These are phyloP conservation scores for Amanita thiersii DNA, from an alignment of 768 basidiomycete species.

Conservation along the genomic window DNA sequence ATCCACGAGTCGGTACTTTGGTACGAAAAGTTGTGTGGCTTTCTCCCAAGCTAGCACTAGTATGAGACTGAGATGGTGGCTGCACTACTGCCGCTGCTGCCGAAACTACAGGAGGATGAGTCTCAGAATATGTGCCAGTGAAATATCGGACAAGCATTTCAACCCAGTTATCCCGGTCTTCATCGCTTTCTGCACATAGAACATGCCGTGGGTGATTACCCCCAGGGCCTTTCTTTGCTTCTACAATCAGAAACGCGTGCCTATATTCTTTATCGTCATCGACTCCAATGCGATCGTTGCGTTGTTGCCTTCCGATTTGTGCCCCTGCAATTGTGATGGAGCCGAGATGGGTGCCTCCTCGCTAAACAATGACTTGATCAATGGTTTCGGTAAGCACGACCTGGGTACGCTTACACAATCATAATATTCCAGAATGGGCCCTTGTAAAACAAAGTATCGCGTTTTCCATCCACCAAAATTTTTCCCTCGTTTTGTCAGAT, in stretches of 20 bases:
- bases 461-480: conserved; percentile 99
- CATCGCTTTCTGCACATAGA: conserved; percentile 92
- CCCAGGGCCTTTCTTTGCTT: conserved; percentile 66
- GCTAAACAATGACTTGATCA: conserved; percentile 38
- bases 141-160: conserved; percentile 87
- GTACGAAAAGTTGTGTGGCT: conserved; percentile 19
- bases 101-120: conserved; percentile 36
- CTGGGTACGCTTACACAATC: conserved; percentile 81
- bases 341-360: conserved; percentile 86
- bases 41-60: conserved; percentile 44
- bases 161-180: conserved; percentile 92
- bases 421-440: conserved; percentile 88
- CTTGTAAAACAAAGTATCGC: conserved; percentile 89
- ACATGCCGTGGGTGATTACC: conserved; percentile 79
- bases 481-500: conserved; percentile 92
- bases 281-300: conserved; percentile 39
- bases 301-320: conserved; percentile 93
- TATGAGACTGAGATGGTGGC: conserved; percentile 38
- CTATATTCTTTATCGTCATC: conserved; percentile 92
- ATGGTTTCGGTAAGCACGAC: not conserved
- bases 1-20: conserved; percentile 32
- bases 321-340: conserved; percentile 88
- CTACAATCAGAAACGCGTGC: conserved; percentile 96
- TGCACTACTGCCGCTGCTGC: conserved; percentile 19
- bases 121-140: conserved; percentile 72